phyloP scores from a whole-genome alignment of 2,329 filamentous ascomycete genomes.

The Raffaelea arxii region DNA sequence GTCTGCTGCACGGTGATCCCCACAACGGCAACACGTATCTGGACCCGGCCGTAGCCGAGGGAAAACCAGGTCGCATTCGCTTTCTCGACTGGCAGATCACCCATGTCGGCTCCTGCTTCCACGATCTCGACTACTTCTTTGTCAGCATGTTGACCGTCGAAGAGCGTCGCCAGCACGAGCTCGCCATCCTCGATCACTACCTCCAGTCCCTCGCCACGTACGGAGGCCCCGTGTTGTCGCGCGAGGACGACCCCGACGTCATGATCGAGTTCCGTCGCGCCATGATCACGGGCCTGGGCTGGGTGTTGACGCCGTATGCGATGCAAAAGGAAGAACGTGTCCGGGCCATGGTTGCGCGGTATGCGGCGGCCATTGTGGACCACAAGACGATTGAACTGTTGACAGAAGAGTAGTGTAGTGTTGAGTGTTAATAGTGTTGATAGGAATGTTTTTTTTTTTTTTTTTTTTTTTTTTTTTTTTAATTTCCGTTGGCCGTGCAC shows the following conservation, averaged over 20 bases:
- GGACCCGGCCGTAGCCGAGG: conserved; percentile 12
- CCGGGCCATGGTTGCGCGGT: conserved; percentile 21
- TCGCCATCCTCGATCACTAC: conserved; percentile 23
- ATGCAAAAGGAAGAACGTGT: conserved; percentile 25
- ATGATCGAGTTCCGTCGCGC: conserved; percentile 22
- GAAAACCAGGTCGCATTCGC: conserved; percentile 14
- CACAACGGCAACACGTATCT: conserved; percentile 25
- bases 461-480: too few species aligned
- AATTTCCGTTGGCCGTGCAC: too few species aligned
- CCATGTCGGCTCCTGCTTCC: conserved; percentile 25
- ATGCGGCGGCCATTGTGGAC: conserved; percentile 22
- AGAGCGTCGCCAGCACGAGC: conserved; percentile 23
- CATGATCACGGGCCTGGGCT: conserved; percentile 22
- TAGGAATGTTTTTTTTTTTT: too few species aligned
- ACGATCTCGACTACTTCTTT: conserved; percentile 26
- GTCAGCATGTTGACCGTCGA: conserved; percentile 20
- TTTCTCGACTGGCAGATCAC: conserved; percentile 27
- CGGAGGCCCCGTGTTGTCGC: conserved; percentile 1
- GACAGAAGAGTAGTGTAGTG: background rate
- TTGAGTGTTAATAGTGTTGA: too few species aligned
- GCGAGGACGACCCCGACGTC: conserved; percentile 7
- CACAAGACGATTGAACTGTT: conserved; percentile 16
- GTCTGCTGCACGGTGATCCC: conserved; percentile 25
- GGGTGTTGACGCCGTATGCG: conserved; percentile 23
- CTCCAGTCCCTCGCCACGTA: conserved; percentile 8